Evolutionary conservation across 2,329 filamentous ascomycete species (phyloP), one percentile per base, ranked within the genome.

Genomic region (Camptophora hylomeconis): DNA sequence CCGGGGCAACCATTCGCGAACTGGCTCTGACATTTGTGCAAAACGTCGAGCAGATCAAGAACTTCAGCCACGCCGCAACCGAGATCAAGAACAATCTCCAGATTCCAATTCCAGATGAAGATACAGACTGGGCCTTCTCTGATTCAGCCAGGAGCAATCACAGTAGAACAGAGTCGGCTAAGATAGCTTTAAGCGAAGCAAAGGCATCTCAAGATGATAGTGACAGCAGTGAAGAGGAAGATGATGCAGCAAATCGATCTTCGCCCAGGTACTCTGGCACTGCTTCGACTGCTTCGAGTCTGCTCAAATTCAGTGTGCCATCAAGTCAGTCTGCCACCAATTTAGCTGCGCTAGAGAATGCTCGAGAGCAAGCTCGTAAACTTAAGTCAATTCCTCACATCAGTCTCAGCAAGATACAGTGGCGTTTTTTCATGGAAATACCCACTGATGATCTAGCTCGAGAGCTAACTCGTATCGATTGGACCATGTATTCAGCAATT

Each of bases 401-500:
- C 30, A 69, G 75, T 1, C 67, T 93, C 37, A 80, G 75, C 42
- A 95, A 95, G 53, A 64, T 77, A 22, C 80, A 89, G 36, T 98
- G 89, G 65, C 82, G 86, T 41, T 73, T 79, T 28, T 80, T 95
- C 41, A 92, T 95, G 76, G 80, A 81, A 19, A 77, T 78, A 14
- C 67, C 80, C 1, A 79, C 92, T 30, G 81, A 92, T 37, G 72
- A 83, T 26, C 77, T 95, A 41, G 87, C 87, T 10, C 76, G 79
- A 35, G 89, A 98, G 53, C 69, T 98, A 46, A 95, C 89, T 3
- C 70, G 87, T 36, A 92, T 98, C 31, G 89, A 98, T 56, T 95
- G 87, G 87, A 75, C 92, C 52, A 89, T 95, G 79, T 95, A 94
- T 53, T 92, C 81, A 29, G 86, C 84, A 1, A 93, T 95, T 37